Evolutionary conservation across 768 basidiomycete species (phyloP), one percentile per base, ranked within the genome.

Genomic region (Rhodotorula graminis): DNA sequence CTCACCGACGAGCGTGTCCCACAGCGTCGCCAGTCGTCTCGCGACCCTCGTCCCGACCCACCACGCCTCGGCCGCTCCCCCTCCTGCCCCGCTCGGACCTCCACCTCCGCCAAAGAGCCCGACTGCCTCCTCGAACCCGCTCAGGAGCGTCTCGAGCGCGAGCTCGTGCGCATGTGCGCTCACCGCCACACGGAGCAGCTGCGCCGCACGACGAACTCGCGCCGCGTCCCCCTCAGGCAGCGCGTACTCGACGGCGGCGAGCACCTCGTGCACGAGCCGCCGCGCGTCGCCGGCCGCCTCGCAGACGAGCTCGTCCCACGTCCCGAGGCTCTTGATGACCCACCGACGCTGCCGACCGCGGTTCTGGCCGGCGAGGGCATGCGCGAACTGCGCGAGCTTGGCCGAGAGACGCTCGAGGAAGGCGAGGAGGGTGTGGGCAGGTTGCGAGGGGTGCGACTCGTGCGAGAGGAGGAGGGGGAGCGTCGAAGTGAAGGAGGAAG

Each of bases 271-370:
- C 3, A 46, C 42, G 12, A 31, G 31, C 29, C 5, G n/a, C 44
- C 15, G 18, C n/a, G 11, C 44, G 10, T 31, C 31, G 18, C 23
- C 33, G 23, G 42, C 19, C 19, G 64, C 64, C 40, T 71, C 70
- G 25, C 52, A 9, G 10, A 6, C 42, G n/a, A 75, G 31, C 10
- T 56, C 56, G 40, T 2, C 4, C 50, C 69, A 40, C 44, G 40
- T 50, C 23, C 40, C 1, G 27, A 52, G 37, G 25, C 25, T 21
- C 46, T 72, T 64, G 52, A 67, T 27, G 21, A 40, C 53, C 50
- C 64, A 50, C 44, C 71, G 55, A 6, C 74, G 12, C 37, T 61
- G 68, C 59, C 74, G 53, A 42, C 61, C 63, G 19, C 71, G 57
- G 56, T 76, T 76, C 62, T 72, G 71, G 10, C 52, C 50, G 21